Conservation (phyloP, 1,284 basidiomycete species). For the Vanrija pseudolonga region DNA sequence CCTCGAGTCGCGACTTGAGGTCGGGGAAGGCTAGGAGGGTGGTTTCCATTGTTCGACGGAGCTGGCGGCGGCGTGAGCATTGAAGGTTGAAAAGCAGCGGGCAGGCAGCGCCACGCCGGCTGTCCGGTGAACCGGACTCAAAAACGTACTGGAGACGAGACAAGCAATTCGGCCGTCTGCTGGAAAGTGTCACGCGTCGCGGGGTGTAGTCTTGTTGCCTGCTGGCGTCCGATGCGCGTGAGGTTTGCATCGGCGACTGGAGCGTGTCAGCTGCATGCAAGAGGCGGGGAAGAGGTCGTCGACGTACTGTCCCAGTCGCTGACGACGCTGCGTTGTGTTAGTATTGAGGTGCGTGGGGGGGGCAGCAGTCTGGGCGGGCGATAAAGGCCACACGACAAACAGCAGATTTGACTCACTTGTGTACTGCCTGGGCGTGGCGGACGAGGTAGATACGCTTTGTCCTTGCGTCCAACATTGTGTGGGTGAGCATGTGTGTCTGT, state of each 20-base stretch:
- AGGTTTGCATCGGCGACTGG: constrained; percentile 45
- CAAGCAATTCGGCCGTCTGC: constrained; percentile 41
- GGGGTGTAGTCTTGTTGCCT: constrained; percentile 34
- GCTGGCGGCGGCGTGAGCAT: constrained; percentile 19
- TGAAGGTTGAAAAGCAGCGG: neutral
- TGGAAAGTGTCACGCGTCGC: constrained; percentile 37
- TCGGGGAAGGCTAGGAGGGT: constrained; percentile 41
- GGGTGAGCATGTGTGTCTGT: neutral
- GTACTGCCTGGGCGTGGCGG: constrained; percentile 48
- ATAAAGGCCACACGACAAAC: neutral
- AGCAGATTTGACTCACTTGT: constrained; percentile 35
- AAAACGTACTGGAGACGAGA: constrained; percentile 40
- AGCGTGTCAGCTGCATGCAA: neutral
- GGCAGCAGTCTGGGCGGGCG: neutral
- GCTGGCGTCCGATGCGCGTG: constrained; percentile 42
- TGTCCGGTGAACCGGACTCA: neutral
- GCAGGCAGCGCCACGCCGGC: neutral
- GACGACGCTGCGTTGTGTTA: constrained; percentile 29
- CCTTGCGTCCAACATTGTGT: too few relatives aligned
- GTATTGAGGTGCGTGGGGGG: neutral
- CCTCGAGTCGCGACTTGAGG: constrained; percentile 32
- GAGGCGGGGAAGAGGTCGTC: too few relatives aligned
- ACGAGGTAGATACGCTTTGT: constrained; percentile 43
- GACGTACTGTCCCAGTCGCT: constrained; percentile 44
- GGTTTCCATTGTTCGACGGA: constrained; percentile 47